phyloP scores from a whole-genome alignment of 2,329 filamentous ascomycete genomes.

The Lachnellula occidentalis region DNA sequence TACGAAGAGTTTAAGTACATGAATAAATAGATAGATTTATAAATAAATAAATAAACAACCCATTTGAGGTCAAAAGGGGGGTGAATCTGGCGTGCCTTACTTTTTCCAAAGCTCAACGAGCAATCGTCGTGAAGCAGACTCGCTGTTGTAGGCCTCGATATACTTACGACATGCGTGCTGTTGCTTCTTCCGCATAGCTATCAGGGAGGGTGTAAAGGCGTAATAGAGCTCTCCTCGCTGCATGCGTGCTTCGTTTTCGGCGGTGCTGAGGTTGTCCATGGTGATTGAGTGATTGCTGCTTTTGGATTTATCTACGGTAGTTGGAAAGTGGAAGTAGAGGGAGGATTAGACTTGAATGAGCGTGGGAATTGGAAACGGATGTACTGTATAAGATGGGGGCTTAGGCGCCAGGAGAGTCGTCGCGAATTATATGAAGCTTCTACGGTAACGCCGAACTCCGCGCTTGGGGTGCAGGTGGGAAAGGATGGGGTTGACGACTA shows the following conservation, averaged over 20 bases:
- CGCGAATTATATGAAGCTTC: too few species aligned
- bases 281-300: neutral
- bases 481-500: too few species aligned
- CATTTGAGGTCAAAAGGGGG: conserved; percentile 2
- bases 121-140: conserved; percentile 50
- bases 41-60: too few species aligned
- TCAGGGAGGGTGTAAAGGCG: conserved; percentile 64
- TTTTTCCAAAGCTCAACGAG: conserved; percentile 65
- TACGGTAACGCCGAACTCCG: too few species aligned
- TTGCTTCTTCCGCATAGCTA: conserved; percentile 58
- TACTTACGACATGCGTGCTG: conserved; percentile 55
- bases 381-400: too few species aligned
- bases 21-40: too few species aligned
- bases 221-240: conserved; percentile 65
- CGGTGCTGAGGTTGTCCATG: conserved; percentile 33
- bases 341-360: too few species aligned
- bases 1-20: neutral
- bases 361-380: too few species aligned
- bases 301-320: too few species aligned
- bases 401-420: too few species aligned
- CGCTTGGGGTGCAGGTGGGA: too few species aligned
- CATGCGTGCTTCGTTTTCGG: conserved; percentile 53
- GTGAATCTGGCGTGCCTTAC: conserved; percentile 45
- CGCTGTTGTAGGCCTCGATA: conserved; percentile 49
- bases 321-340: too few species aligned